These are phyloP conservation scores for Rhizopogon sp. DNA, from an alignment of 768 basidiomycete species.

Conservation along the genomic window DNA sequence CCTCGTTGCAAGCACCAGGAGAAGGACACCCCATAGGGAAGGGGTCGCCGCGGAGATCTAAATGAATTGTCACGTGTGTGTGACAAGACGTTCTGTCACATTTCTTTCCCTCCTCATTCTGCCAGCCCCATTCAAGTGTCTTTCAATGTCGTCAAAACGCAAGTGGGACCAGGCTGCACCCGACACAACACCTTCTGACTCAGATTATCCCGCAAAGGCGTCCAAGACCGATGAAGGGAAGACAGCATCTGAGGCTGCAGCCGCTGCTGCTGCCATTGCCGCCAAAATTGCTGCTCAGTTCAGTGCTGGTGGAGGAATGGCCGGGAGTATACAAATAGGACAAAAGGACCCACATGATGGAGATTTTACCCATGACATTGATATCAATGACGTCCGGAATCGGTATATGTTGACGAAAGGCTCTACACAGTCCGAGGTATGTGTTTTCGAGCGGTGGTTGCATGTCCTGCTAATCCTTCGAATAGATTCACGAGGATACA, in stretches of 20 bases:
- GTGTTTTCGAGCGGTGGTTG: slow-evolving; percentile 19
- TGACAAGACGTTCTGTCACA: slow-evolving; percentile 7
- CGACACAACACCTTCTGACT: slow-evolving; percentile 39
- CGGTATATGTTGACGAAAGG: slow-evolving; percentile 93
- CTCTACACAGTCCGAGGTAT: slow-evolving; percentile 84
- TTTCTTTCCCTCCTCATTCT: slow-evolving; percentile 1
- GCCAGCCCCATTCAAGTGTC: not conserved
- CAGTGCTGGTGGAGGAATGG: slow-evolving; percentile 36
- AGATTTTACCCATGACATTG: slow-evolving; percentile 86
- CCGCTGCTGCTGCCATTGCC: slow-evolving; percentile 81
- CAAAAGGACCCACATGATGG: slow-evolving; percentile 67
- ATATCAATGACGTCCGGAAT: slow-evolving; percentile 95
- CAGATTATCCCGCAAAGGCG: slow-evolving; percentile 37
- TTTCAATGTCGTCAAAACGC: slow-evolving; percentile 63
- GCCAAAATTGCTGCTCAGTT: slow-evolving; percentile 94
- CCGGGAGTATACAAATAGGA: slow-evolving; percentile 37
- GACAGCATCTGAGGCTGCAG: slow-evolving; percentile 53
- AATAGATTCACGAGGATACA: slow-evolving; percentile 85
- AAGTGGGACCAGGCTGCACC: slow-evolving; percentile 73
- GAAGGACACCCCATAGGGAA: slow-evolving; percentile 3
- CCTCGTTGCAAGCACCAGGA: slow-evolving; percentile 5
- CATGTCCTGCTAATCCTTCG: not conserved
- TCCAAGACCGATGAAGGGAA: slow-evolving; percentile 45
- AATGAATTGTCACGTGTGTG: slow-evolving; percentile 3
- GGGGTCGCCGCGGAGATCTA: slow-evolving; percentile 15